These are phyloP conservation scores for Anthostomella pinea DNA, from an alignment of 2,329 filamentous ascomycete species.

Conservation along the genomic window DNA sequence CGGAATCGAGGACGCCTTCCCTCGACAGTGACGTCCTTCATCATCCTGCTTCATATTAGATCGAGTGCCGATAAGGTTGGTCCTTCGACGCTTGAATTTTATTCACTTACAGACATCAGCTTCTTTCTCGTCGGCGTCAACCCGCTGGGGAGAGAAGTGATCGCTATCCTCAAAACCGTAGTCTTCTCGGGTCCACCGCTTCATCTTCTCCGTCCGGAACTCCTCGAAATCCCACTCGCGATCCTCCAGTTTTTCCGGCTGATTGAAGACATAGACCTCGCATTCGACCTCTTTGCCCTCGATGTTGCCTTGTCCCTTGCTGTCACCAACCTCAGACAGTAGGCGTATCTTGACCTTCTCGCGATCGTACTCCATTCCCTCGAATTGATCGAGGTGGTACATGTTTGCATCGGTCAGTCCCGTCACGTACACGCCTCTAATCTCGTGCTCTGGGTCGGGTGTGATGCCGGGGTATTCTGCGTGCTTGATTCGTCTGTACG, in stretches of 20 bases:
- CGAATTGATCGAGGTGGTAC: conserved; percentile 73
- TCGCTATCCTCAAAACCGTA: conserved; percentile 41
- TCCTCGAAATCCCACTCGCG: conserved; percentile 85
- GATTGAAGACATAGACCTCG: conserved; percentile 63
- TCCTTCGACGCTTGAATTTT: neutral
- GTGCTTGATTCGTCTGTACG: conserved; percentile 51
- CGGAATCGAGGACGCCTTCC: no score
- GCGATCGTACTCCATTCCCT: conserved; percentile 60
- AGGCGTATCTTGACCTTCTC: conserved; percentile 34
- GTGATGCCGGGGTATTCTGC: conserved; percentile 83
- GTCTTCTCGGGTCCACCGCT: conserved; percentile 50
- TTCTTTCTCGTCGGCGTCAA: conserved; percentile 19
- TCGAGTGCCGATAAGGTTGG: neutral
- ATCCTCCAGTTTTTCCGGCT: conserved; percentile 56
- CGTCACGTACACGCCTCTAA: conserved; percentile 73
- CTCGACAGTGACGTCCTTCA: no score
- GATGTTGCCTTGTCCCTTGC: conserved; percentile 39
- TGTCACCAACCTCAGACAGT: conserved; percentile 36
- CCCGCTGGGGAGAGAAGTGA: conserved; percentile 23
- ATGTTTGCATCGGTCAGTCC: conserved; percentile 79
- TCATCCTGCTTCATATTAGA: conserved; percentile 14
- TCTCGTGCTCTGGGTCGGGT: conserved; percentile 50
- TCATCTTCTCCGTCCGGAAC: conserved; percentile 73
- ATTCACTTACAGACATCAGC: conserved; percentile 25
- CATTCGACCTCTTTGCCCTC: conserved; percentile 50